phyloP scores from a whole-genome alignment of 139 green algal genomes.

The Spirogloea muscicola region DNA sequence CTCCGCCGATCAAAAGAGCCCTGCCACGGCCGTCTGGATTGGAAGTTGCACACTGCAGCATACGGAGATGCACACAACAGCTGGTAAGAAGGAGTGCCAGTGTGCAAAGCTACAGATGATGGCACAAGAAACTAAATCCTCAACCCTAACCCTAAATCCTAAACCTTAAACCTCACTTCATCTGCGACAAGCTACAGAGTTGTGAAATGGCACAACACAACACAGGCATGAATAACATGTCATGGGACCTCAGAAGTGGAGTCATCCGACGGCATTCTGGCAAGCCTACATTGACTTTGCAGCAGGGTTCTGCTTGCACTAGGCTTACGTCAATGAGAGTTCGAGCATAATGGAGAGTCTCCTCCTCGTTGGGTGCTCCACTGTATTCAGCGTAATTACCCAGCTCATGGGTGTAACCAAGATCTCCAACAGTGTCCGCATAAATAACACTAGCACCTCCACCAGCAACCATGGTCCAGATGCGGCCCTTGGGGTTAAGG shows the following conservation, averaged over 20 bases:
- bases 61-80: conserved; percentile 2
- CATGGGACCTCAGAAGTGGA: too few species aligned
- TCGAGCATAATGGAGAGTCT: conserved; percentile 57
- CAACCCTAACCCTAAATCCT: too few species aligned
- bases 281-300: too few species aligned
- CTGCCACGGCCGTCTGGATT: conserved; percentile 60
- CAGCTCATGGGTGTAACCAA: conserved; percentile 74
- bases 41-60: conserved; percentile 61
- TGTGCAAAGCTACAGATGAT: too few species aligned
- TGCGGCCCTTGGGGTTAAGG: conserved; percentile 79
- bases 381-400: conserved; percentile 93
- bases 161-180: too few species aligned
- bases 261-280: too few species aligned
- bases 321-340: conserved; percentile 54
- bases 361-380: conserved; percentile 69
- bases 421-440: conserved; percentile 80
- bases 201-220: too few species aligned
- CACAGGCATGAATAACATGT: too few species aligned
- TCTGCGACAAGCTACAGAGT: too few species aligned
- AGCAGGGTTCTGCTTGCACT: too few species aligned
- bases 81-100: too few species aligned
- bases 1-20: conserved; percentile 83
- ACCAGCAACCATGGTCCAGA: conserved; percentile 91
- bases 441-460: conserved; percentile 87
- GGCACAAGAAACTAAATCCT: too few species aligned